Evolutionary conservation across 108 stramenopile genomes (phyloP).

Genomic region (Pinguiococcus pyrenoidosus): DNA sequence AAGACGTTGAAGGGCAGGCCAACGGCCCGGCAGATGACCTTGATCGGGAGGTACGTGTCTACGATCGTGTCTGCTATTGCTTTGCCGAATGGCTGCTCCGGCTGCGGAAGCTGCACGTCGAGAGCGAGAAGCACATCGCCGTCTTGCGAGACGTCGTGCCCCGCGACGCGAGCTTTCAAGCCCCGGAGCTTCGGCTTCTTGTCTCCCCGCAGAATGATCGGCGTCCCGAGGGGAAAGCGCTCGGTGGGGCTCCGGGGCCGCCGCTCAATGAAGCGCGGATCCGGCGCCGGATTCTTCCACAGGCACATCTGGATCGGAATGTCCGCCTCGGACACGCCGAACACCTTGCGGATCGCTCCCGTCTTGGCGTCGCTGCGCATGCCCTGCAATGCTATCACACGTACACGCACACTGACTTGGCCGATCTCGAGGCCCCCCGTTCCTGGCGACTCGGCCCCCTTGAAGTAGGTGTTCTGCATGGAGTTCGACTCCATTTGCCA

Average conservation of each 20-base stretch:
- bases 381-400: slow-evolving; percentile 68
- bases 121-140: slow-evolving; percentile 60
- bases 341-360: slow-evolving; percentile 72
- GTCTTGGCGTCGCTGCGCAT: slow-evolving; percentile 8
- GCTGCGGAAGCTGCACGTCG: slow-evolving; percentile 50
- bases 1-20: background rate
- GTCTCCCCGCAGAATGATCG: slow-evolving; percentile 60
- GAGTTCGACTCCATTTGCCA: slow-evolving; percentile 52
- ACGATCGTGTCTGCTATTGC: slow-evolving; percentile 60
- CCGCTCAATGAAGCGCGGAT: slow-evolving; percentile 73
- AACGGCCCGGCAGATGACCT: too few species aligned
- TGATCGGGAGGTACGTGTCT: slow-evolving; percentile 61
- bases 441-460: slow-evolving; percentile 31
- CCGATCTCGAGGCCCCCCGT: slow-evolving; percentile 64
- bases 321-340: slow-evolving; percentile 77
- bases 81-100: slow-evolving; percentile 75
- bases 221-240: slow-evolving; percentile 57
- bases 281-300: slow-evolving; percentile 71
- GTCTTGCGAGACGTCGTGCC: slow-evolving; percentile 55
- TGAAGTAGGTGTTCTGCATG: slow-evolving; percentile 54
- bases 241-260: slow-evolving; percentile 51
- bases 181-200: slow-evolving; percentile 3
- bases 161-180: too few species aligned
- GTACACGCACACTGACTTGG: slow-evolving; percentile 61
- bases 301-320: slow-evolving; percentile 86